Evolutionary conservation across 1,139 yeast genomes (phyloP).

Genomic region (Kodamaea anthophila): DNA sequence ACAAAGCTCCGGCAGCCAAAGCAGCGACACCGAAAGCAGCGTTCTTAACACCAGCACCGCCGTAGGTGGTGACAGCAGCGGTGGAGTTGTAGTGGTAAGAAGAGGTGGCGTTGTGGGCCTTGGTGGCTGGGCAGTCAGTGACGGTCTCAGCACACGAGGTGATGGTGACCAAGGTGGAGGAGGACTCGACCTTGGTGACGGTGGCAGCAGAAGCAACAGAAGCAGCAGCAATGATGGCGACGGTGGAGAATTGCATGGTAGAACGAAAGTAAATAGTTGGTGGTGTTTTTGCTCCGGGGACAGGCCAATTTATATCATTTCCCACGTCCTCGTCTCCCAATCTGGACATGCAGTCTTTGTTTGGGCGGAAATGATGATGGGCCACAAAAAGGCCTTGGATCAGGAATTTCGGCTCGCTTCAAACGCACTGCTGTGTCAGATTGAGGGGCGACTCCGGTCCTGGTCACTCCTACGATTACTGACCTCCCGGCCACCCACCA

Average conservation of each 20-base stretch:
- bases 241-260: slow-evolving; percentile 40
- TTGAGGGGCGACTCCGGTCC: no score
- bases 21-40: slow-evolving; percentile 43
- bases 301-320: no score
- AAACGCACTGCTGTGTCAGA: no score
- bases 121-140: slow-evolving; percentile 39
- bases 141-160: slow-evolving; percentile 36
- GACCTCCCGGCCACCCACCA: no score
- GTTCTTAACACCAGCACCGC: slow-evolving; percentile 25
- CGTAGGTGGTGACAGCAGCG: slow-evolving; percentile 32
- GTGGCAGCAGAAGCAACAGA: slow-evolving; percentile 31
- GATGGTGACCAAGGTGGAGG: slow-evolving; percentile 34
- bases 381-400: no score
- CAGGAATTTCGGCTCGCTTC: no score
- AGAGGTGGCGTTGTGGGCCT: slow-evolving; percentile 15
- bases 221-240: slow-evolving; percentile 40
- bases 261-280: slow-evolving; percentile 29
- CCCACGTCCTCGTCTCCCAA: no score
- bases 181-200: slow-evolving; percentile 26
- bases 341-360: no score
- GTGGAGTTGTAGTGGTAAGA: slow-evolving; percentile 17
- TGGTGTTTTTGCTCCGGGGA: slow-evolving; percentile 9
- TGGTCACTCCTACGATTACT: no score
- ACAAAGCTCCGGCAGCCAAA: slow-evolving; percentile 48
- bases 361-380: background rate